Evolutionary conservation across 192 early-diverging fungal genomes (phyloP), one percentile per base, ranked within the genome.

Genomic region (Haplosporangium gracile): DNA sequence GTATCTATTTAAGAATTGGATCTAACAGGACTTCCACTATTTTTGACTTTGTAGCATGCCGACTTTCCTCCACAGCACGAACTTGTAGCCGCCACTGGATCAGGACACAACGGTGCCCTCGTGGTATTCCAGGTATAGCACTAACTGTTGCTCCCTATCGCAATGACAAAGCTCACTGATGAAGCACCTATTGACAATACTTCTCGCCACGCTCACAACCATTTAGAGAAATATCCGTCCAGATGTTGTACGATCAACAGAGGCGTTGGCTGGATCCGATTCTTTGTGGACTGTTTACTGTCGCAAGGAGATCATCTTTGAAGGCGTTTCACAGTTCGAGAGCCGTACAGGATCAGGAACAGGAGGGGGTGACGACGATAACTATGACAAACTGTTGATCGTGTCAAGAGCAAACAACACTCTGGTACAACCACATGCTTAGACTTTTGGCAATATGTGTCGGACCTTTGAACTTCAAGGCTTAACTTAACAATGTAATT

Each of bases 271-370:
- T 24, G 91, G 90, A 40, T 92, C 95, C 34, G 88, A 87, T 24
- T 92, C 93, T 68, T 85, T 95, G 43, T 97, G 95, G 95, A 87
- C 94, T n/a, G 92, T 97, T 1, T 89, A 90, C 49, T 93, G 91
- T 78, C 78, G 92, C 34, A 91, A 90, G 40, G 90, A 91, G 72
- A 83, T 80, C 32, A 71, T 78, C 8, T 91, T 87, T 73, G 88
- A 89, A 78, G 90, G 89, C 0, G 82, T 91, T 2, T 78, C 85
- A 6, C 74, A 90, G 20, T 89, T 82, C 53, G 80, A 73, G 36
- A 80, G 79, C 11, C 88, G 87, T 26, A 74, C 47, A 20, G 75
- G 74, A 16, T 71, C 77, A 38, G 70, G 68, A 34, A 32, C 60
- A 18, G 65, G 69, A 22, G 73, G 71, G 18, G 83, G 82, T n/a